Conservation (phyloP, 1,284 basidiomycete genomes). For the Ustilago sp. region DNA sequence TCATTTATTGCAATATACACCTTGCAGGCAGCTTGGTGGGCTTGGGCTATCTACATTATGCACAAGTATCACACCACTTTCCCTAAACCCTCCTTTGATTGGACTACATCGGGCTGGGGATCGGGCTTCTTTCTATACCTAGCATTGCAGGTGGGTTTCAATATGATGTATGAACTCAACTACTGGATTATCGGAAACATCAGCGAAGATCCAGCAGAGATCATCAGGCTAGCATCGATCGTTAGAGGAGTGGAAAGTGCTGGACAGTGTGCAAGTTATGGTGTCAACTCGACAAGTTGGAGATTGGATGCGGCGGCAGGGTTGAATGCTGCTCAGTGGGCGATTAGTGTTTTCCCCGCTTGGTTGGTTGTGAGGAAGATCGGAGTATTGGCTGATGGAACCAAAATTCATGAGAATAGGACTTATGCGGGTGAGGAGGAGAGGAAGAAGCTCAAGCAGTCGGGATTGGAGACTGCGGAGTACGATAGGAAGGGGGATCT, state of each 20-base stretch:
- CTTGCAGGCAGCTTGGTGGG: conserved; percentile 61
- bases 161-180: conserved; percentile 60
- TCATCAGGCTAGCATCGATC: conserved; percentile 63
- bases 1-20: conserved; percentile 59
- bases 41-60: conserved; percentile 68
- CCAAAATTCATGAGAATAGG: conserved; percentile 47
- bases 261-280: conserved; percentile 66
- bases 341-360: conserved; percentile 53
- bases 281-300: conserved; percentile 60
- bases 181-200: conserved; percentile 63
- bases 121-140: conserved; percentile 63
- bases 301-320: conserved; percentile 61
- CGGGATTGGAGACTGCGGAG: conserved; percentile 30
- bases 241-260: conserved; percentile 65
- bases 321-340: conserved; percentile 65
- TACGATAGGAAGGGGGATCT: conserved; percentile 39
- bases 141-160: conserved; percentile 63
- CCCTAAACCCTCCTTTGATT: conserved; percentile 57
- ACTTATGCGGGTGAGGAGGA: conserved; percentile 54
- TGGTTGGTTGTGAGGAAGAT: conserved; percentile 64
- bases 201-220: conserved; percentile 53
- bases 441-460: conserved; percentile 34
- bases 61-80: conserved; percentile 47
- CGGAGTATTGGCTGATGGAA: conserved; percentile 54
- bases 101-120: conserved; percentile 61